These are phyloP conservation scores for Rosa hybrid DNA, from an alignment of 331 rosid genomes.

Conservation along the genomic window DNA sequence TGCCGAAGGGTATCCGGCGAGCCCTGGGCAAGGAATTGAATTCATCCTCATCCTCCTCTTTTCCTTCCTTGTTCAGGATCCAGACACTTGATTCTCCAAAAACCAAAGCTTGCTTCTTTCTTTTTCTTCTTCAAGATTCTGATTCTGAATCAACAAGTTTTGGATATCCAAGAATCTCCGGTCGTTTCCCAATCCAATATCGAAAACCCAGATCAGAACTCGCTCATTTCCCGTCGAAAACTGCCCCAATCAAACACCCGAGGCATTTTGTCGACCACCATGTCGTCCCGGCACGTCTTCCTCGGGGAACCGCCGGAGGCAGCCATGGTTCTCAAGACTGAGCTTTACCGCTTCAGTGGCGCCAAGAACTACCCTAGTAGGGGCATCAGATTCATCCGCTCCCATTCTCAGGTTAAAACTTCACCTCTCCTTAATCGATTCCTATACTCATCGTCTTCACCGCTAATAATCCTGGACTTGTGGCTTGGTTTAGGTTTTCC, in stretches of 20 bases:
- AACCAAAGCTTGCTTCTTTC: background rate
- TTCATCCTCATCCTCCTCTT: background rate
- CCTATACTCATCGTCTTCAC: too few species aligned
- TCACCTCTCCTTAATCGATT: too few species aligned
- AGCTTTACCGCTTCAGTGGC: too few species aligned
- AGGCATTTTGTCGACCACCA: background rate
- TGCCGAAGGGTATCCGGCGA: constrained; percentile 14
- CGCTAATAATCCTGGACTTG: too few species aligned
- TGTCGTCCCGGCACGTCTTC: constrained; percentile 31
- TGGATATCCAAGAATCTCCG: background rate
- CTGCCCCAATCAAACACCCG: background rate
- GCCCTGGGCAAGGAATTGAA: constrained; percentile 11
- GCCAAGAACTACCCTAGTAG: too few species aligned
- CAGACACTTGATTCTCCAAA: background rate
- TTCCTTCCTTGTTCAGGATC: constrained; percentile 18
- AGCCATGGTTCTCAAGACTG: too few species aligned
- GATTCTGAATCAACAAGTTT: background rate
- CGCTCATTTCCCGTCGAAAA: background rate
- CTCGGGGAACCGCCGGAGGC: constrained; percentile 35
- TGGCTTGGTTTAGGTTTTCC: constrained; percentile 38
- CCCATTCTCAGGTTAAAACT: too few species aligned
- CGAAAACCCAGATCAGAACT: background rate
- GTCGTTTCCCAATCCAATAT: background rate
- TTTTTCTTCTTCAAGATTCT: background rate
- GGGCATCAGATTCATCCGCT: too few species aligned